phyloP scores from a whole-genome alignment of 2,329 filamentous ascomycete species.

The Rhynchosporium agropyri region DNA sequence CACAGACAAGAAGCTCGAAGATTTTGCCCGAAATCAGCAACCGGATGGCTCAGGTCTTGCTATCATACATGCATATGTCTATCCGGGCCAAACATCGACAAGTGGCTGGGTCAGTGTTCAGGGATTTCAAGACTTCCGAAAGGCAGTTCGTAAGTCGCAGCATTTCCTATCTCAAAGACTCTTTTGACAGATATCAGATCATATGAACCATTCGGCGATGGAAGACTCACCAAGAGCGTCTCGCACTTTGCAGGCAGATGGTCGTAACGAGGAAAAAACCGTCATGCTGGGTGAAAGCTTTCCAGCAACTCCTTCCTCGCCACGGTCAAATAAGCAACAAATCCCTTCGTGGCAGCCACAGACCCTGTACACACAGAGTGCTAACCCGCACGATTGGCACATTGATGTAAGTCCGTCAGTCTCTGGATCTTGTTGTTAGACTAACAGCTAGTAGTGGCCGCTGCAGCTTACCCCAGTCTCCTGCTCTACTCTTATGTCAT shows the following conservation, averaged over 20 bases:
- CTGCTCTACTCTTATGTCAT: slow-evolving; percentile 1
- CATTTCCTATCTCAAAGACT: not conserved
- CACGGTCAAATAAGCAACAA: not conserved
- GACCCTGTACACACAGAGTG: not conserved
- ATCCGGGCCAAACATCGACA: slow-evolving; percentile 31
- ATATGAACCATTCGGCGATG: slow-evolving; percentile 31
- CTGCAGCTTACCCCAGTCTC: not conserved
- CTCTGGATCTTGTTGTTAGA: not conserved
- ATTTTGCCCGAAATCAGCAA: slow-evolving; percentile 32
- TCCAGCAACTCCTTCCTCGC: not conserved
- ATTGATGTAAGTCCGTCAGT: not conserved
- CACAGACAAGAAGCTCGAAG: slow-evolving; percentile 38
- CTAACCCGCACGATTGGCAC: not conserved
- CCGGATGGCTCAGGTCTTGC: slow-evolving; percentile 27
- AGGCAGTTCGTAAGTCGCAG: slow-evolving; percentile 30
- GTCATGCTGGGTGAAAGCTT: slow-evolving; percentile 24
- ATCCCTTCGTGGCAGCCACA: not conserved
- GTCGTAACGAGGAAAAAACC: slow-evolving; percentile 33
- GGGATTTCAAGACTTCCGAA: slow-evolving; percentile 31
- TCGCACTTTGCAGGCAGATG: slow-evolving; percentile 32
- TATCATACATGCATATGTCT: slow-evolving; percentile 36
- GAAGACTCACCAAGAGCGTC: slow-evolving; percentile 17
- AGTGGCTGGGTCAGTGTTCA: slow-evolving; percentile 34
- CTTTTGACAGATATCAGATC: slow-evolving; percentile 20
- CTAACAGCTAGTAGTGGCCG: not conserved